Conservation (phyloP, 148 eudicot species). For the Silene latifolia region DNA sequence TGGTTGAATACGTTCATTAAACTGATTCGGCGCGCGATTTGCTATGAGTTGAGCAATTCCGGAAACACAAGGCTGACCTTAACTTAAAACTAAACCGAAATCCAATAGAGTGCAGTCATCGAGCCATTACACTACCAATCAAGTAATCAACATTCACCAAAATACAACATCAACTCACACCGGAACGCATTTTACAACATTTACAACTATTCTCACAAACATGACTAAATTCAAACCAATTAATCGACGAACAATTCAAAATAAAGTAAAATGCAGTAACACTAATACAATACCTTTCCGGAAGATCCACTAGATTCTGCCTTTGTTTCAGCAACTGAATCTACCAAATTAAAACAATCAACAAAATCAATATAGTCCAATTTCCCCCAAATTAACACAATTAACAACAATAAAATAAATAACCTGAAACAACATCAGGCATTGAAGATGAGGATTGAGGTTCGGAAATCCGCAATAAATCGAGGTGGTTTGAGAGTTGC, state of each 20-base stretch:
- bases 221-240: not conserved
- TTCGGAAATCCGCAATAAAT: constrained; percentile 34
- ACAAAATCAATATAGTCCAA: not conserved
- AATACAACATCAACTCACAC: no score
- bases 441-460: constrained; percentile 23
- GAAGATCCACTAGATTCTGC: constrained; percentile 51
- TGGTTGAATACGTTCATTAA: no score
- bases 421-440: constrained; percentile 34
- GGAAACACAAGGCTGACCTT: not conserved
- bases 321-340: constrained; percentile 34
- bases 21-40: no score
- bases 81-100: no score
- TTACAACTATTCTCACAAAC: not conserved
- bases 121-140: not conserved
- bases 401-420: not conserved
- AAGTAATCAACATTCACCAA: not conserved
- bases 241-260: not conserved
- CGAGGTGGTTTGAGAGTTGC: constrained; percentile 15
- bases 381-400: not conserved
- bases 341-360: constrained; percentile 28
- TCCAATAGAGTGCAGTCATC: not conserved
- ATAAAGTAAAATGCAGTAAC: not conserved
- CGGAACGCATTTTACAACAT: not conserved
- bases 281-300: constrained; percentile 42
- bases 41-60: not conserved